These are phyloP conservation scores for Gossypium rotundifolium DNA, from an alignment of 345 rosid species.

Conservation along the genomic window DNA sequence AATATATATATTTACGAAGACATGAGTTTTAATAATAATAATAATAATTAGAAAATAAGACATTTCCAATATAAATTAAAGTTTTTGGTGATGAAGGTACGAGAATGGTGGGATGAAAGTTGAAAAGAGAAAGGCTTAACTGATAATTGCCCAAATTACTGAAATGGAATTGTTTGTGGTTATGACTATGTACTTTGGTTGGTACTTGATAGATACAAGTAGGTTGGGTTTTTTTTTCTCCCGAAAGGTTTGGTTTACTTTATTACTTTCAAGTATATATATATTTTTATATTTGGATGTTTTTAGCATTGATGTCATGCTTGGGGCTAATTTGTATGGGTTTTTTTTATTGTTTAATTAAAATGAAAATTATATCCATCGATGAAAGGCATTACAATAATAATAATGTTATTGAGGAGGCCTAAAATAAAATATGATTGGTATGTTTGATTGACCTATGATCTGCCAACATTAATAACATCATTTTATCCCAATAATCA, in stretches of 20 bases:
- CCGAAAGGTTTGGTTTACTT: background rate
- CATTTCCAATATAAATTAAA: too few relatives aligned
- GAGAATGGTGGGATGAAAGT: background rate
- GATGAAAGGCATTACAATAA: background rate
- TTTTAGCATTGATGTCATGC: background rate
- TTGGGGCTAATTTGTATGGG: background rate
- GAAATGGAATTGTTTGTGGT: background rate
- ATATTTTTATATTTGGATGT: background rate
- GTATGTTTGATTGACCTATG: conserved; percentile 16
- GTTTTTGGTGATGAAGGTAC: too few relatives aligned
- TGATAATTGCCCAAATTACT: background rate
- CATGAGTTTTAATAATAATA: too few relatives aligned
- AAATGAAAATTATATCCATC: background rate
- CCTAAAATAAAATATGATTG: background rate
- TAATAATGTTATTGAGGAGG: background rate
- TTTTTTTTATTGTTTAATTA: background rate
- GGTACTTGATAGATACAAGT: background rate
- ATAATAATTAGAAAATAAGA: too few relatives aligned
- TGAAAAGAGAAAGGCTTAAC: background rate
- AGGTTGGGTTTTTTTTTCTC: background rate
- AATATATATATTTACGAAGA: too few relatives aligned
- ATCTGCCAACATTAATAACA: conserved; percentile 16
- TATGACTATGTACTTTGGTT: background rate
- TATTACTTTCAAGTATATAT: background rate
- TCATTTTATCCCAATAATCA: conserved; percentile 10